Percentiles rank a stretch among this genome's conserved stretches.
Evolutionary conservation across 768 basidiomycete genomes (phyloP).

Genomic region (Boletus coccyginus): DNA sequence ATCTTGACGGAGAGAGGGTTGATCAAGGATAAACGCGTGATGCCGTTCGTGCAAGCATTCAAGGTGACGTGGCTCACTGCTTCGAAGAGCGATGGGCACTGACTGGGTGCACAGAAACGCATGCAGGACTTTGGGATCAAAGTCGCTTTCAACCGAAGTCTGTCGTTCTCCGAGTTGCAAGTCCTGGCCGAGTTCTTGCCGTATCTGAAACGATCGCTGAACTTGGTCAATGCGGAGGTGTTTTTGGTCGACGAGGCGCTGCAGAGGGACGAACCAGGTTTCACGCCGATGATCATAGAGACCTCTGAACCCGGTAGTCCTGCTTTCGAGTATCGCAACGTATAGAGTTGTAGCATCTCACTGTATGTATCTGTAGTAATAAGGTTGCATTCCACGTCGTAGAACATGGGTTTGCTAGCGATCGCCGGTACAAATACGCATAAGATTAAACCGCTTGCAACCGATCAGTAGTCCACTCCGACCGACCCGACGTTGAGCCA

Average conservation of each 20-base stretch:
- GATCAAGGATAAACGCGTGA: slow-evolving; percentile 92
- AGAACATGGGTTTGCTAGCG: background rate
- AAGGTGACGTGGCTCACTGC: slow-evolving; percentile 55
- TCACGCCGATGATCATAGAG: slow-evolving; percentile 69
- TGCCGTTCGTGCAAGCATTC: slow-evolving; percentile 93
- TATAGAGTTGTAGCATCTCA: slow-evolving; percentile 25
- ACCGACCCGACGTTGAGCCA: background rate
- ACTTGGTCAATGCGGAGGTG: slow-evolving; percentile 68
- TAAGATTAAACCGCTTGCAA: background rate
- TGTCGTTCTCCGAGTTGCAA: slow-evolving; percentile 80
- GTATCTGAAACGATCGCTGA: slow-evolving; percentile 78
- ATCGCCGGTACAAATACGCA: slow-evolving; percentile 4
- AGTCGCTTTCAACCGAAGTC: slow-evolving; percentile 75
- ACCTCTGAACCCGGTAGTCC: slow-evolving; percentile 86
- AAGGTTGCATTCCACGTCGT: background rate
- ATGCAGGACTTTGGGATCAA: slow-evolving; percentile 72
- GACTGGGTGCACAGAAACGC: slow-evolving; percentile 58
- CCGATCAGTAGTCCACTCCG: too few relatives aligned
- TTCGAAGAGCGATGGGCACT: background rate
- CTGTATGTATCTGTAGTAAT: background rate
- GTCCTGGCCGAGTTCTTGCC: slow-evolving; percentile 69
- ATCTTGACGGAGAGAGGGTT: slow-evolving; percentile 67
- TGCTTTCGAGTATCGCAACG: slow-evolving; percentile 86
- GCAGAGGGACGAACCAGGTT: slow-evolving; percentile 53
- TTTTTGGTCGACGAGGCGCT: slow-evolving; percentile 66